Evolutionary conservation across 2,329 filamentous ascomycete species (phyloP), one percentile per base, ranked within the genome.

Genomic region (Taxawa tesnikishii): DNA sequence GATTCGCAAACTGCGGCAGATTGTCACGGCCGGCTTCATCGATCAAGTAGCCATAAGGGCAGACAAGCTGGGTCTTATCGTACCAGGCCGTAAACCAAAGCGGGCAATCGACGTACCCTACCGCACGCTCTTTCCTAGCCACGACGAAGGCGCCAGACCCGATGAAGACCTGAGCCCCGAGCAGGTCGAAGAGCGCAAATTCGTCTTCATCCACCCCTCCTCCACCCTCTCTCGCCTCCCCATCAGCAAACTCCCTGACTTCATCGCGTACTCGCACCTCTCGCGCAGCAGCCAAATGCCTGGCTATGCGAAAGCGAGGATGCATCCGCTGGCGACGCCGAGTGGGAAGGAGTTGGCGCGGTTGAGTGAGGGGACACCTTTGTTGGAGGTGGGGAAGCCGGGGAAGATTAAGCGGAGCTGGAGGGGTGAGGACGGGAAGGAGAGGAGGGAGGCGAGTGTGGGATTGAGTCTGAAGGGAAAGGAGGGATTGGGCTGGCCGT

Each of bases 21-120:
- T 96, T 60, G 76, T 83, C 14, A 83, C 88, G 0, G 80, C 84
- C 0, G 90, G 88, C 1, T 96, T 94, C 60, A 75, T 96, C 48
- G 90, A 98, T 56, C 82, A 94, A 44, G 72, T 98, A 25, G 90
- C 90, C 28, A 85, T 96, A 44, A 82, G 90, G 38, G 83, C 83
- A 4, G 88, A 98, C 54, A 64, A 84, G n/a, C 69, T 83, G 7
- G 40, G 27, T 3, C 34, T 39, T 1, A 69, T 68, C 9, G 81
- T 83, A 1, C 58, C 69, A 32, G 58, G 65, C 28, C 68, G 79
- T 12, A 83, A 81, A 39, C 83, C 87, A 0, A 75, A 74, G 31
- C 74, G 85, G n/a, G 82, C 87, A 2, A 92, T 90, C 42, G 85
- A 96, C 44, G 82, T 96, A 3, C 82, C 88, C 0, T 98, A 96